These are phyloP conservation scores for Endoconidiophora laricicola DNA, from an alignment of 2,329 filamentous ascomycete species.

Conservation along the genomic window DNA sequence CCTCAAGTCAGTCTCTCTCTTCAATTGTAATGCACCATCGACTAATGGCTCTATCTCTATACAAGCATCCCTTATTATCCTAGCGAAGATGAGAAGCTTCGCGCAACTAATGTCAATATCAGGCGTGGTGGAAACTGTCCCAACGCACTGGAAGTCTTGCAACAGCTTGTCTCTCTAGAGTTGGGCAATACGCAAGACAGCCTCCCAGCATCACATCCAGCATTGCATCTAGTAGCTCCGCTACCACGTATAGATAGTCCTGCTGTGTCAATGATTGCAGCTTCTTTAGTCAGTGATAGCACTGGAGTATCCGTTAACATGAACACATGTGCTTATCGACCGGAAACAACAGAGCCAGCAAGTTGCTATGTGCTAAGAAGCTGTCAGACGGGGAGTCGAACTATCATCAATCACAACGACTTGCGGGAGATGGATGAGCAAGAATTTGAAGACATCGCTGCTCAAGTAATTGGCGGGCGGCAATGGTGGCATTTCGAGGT, in stretches of 20 bases:
- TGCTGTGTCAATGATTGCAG: slow-evolving; percentile 22
- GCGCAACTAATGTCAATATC: slow-evolving; percentile 39
- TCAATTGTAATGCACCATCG: slow-evolving; percentile 3
- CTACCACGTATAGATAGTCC: slow-evolving; percentile 37
- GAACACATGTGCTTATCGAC: slow-evolving; percentile 41
- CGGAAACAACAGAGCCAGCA: slow-evolving; percentile 36
- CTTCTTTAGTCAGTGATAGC: neutral
- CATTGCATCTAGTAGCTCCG: slow-evolving; percentile 30
- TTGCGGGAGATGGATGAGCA: slow-evolving; percentile 48
- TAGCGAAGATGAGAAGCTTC: slow-evolving; percentile 54
- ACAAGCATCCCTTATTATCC: slow-evolving; percentile 48
- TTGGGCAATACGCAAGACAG: neutral
- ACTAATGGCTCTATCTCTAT: slow-evolving; percentile 14
- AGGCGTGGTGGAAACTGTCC: slow-evolving; percentile 58
- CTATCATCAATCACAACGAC: slow-evolving; percentile 53
- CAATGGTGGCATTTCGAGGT: slow-evolving; percentile 62
- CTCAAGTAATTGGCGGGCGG: slow-evolving; percentile 21
- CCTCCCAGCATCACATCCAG: neutral
- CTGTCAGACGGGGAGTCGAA: slow-evolving; percentile 40
- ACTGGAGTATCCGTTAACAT: slow-evolving; percentile 26
- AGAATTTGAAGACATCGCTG: slow-evolving; percentile 35
- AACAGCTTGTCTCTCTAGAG: slow-evolving; percentile 34
- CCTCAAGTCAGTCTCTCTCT: slow-evolving; percentile 33
- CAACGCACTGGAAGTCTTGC: slow-evolving; percentile 54
- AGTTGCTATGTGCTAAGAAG: slow-evolving; percentile 56